A percentile compares a stretch with the other conserved stretches of the same genome.
phyloP scores from a whole-genome alignment of 176 grass and related monocot genomes.

The Neostapfia colusana region DNA sequence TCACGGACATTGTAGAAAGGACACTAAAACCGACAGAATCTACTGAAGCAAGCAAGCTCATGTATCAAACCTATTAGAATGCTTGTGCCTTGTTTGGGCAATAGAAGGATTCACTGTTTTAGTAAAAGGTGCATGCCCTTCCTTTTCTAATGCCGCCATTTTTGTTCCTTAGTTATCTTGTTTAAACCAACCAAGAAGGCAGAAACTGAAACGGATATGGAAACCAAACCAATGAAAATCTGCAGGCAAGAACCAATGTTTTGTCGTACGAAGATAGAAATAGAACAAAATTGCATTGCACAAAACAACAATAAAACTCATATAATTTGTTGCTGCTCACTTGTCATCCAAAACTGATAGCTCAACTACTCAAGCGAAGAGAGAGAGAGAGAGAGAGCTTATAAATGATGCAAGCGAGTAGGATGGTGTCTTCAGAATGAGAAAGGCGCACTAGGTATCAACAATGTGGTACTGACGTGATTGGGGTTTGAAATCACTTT shows the following conservation, averaged over 20 bases:
- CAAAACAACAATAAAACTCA: conserved; percentile 21
- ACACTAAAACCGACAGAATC: not conserved
- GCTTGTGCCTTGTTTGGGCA: conserved; percentile 43
- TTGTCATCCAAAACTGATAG: too few relatives aligned
- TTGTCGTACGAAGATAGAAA: too few relatives aligned
- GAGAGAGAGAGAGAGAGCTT: too few relatives aligned
- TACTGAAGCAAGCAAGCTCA: conserved; percentile 18
- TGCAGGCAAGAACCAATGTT: conserved; percentile 3
- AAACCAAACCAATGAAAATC: conserved; percentile 15
- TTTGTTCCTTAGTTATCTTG: conserved; percentile 37
- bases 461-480: too few relatives aligned
- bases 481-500: too few relatives aligned
- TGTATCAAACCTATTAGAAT: conserved; percentile 61
- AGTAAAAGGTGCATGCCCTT: conserved; percentile 36
- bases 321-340: too few relatives aligned
- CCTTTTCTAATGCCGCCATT: conserved; percentile 47
- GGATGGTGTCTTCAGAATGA: too few relatives aligned
- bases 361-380: too few relatives aligned
- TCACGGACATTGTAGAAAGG: not conserved
- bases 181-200: conserved; percentile 32
- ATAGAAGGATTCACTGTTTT: conserved; percentile 44
- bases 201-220: conserved; percentile 32
- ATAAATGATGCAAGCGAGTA: too few relatives aligned
- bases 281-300: conserved; percentile 15
- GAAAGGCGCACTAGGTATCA: too few relatives aligned